These are phyloP conservation scores for Pichiaceae sp. DNA, from an alignment of 1,139 yeast species.

Conservation along the genomic window DNA sequence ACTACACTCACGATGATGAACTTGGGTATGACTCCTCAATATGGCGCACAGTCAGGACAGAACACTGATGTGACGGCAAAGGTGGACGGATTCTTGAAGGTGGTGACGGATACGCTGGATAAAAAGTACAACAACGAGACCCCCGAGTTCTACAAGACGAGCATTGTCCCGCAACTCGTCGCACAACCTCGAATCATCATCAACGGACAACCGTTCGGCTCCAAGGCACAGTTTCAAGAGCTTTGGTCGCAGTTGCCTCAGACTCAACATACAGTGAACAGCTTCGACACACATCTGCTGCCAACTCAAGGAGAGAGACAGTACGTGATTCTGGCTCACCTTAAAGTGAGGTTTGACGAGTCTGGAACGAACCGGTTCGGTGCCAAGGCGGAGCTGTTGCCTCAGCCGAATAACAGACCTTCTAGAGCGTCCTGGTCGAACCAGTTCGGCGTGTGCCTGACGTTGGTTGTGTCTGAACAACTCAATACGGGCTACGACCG, in stretches of 20 bases:
- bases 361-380: constrained; percentile 59
- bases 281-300: constrained; percentile 60
- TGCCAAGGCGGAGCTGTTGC: constrained; percentile 42
- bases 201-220: constrained; percentile 60
- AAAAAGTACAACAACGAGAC: constrained; percentile 12
- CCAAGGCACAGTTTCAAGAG: constrained; percentile 52
- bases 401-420: constrained; percentile 24
- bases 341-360: constrained; percentile 69
- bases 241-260: constrained; percentile 56
- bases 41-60: background rate
- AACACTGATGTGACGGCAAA: constrained; percentile 15
- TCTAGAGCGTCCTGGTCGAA: constrained; percentile 31
- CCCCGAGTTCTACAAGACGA: constrained; percentile 12
- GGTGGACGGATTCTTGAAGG: constrained; percentile 19
- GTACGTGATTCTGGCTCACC: constrained; percentile 44
- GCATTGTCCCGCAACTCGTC: constrained; percentile 31
- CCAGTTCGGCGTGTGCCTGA: constrained; percentile 59
- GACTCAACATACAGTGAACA: constrained; percentile 54
- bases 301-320: constrained; percentile 50
- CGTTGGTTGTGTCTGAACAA: constrained; percentile 50
- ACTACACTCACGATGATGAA: too few relatives aligned
- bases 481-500: constrained; percentile 32
- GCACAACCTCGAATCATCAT: constrained; percentile 49
- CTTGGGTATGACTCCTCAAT: constrained; percentile 1
- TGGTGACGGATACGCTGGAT: constrained; percentile 21